These are phyloP conservation scores for Aphanomyces stellatus DNA, from an alignment of 352 stramenopile genomes.

Conservation along the genomic window DNA sequence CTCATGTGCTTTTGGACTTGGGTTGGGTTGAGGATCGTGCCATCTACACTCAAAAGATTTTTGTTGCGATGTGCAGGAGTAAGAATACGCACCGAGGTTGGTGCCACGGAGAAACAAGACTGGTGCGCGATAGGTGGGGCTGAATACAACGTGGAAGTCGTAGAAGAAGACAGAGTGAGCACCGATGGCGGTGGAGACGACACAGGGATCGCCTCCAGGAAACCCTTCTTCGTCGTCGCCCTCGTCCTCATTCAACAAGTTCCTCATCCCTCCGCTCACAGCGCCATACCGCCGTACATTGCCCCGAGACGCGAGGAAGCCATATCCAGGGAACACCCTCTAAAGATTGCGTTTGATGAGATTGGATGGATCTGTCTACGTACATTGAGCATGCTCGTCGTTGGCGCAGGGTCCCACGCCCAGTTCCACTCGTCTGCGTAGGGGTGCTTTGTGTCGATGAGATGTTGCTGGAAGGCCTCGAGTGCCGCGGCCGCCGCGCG, in stretches of 20 bases:
- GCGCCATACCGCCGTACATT: conserved; percentile 23
- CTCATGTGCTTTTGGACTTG: conserved; percentile 31
- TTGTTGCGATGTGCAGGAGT: not conserved
- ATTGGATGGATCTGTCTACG: not conserved
- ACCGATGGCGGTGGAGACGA: not conserved
- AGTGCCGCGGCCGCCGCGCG: conserved; percentile 37
- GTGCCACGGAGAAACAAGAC: conserved; percentile 57
- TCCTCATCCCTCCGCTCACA: too few species aligned
- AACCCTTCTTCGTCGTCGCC: not conserved
- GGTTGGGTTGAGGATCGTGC: conserved; percentile 7
- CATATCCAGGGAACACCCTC: conserved; percentile 34
- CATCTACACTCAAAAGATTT: conserved; percentile 1
- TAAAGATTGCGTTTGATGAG: conserved; percentile 29
- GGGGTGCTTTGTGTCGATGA: conserved; percentile 15
- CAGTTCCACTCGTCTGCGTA: conserved; percentile 40
- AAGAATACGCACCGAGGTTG: not conserved
- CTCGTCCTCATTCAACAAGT: conserved; percentile 3
- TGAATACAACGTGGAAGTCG: conserved; percentile 78
- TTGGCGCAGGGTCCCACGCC: conserved; percentile 42
- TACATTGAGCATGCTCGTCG: conserved; percentile 10
- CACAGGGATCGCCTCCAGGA: not conserved
- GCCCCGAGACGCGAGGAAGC: conserved; percentile 51
- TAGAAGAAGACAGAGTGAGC: conserved; percentile 28
- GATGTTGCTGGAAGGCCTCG: conserved; percentile 29
- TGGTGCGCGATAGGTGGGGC: conserved; percentile 61